Conservation (phyloP, 495 filamentous ascomycete genomes). For the Tuber melanosporum region DNA sequence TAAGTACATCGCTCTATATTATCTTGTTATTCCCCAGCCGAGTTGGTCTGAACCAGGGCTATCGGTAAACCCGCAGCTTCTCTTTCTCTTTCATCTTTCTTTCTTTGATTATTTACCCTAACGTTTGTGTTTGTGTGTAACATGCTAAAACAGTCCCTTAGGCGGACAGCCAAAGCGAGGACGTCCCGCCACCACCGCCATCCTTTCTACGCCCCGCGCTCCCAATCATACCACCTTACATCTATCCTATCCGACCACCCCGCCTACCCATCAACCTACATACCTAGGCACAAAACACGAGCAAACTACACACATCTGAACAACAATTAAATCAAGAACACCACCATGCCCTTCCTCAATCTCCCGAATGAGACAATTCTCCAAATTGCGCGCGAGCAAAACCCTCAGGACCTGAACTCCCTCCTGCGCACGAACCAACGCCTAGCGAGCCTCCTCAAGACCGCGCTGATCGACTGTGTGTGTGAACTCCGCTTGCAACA, state of each 20-base stretch:
- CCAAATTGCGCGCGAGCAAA: conserved; percentile 2
- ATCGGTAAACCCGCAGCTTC: too few species aligned
- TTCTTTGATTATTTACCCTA: too few species aligned
- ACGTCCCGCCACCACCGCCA: neutral
- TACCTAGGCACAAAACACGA: neutral
- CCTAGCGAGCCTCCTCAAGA: conserved; percentile 5
- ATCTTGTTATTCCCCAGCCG: too few species aligned
- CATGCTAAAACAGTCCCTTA: neutral
- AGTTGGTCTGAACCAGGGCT: too few species aligned
- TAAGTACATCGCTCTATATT: too few species aligned
- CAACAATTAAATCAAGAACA: neutral
- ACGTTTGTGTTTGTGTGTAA: neutral
- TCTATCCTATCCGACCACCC: neutral
- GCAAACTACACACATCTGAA: neutral
- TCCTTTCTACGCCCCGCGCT: too few species aligned
- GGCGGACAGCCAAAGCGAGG: neutral
- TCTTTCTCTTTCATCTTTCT: too few species aligned
- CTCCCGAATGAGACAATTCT: conserved; percentile 20
- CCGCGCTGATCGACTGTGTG: neutral
- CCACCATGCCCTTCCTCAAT: neutral
- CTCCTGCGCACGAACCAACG: conserved; percentile 17
- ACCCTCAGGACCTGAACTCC: conserved; percentile 5
- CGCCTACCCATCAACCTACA: neutral
- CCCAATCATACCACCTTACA: too few species aligned
- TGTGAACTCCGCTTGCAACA: neutral